phyloP scores from a whole-genome alignment of 495 filamentous ascomycete genomes.

The Polyplosphaeria fusca region DNA sequence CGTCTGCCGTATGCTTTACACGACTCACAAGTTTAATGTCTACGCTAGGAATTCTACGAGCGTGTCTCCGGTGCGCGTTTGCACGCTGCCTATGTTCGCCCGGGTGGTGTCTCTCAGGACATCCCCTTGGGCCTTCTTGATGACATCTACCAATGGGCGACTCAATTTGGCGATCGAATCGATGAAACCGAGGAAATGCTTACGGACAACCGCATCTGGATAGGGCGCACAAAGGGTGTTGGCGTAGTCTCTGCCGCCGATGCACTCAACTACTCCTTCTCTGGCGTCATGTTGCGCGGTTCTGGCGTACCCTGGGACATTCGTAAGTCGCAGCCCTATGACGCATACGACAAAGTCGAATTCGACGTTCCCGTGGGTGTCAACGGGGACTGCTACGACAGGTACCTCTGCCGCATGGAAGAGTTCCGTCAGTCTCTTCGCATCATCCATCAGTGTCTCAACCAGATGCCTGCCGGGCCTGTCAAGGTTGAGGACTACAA shows the following conservation, averaged over 20 bases:
- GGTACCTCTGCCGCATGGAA: constrained; percentile 99
- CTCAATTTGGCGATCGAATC: constrained; percentile 98
- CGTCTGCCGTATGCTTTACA: not conserved
- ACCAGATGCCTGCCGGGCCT: constrained; percentile 96
- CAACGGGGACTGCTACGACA: constrained; percentile 98
- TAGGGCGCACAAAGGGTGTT: constrained; percentile 81
- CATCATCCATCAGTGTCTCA: constrained; percentile 97
- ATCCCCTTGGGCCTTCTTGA: constrained; percentile 91
- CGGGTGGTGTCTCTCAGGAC: constrained; percentile 95
- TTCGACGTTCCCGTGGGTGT: constrained; percentile 96
- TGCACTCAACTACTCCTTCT: constrained; percentile 92
- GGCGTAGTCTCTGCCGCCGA: constrained; percentile 90
- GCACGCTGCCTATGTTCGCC: constrained; percentile 96
- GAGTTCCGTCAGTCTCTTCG: constrained; percentile 97
- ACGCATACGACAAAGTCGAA: constrained; percentile 95
- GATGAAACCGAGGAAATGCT: constrained; percentile 99
- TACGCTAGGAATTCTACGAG: constrained; percentile 92
- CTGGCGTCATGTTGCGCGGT: constrained; percentile 95
- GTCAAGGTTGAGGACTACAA: constrained; percentile 98
- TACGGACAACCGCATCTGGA: constrained; percentile 99
- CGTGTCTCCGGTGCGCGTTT: constrained; percentile 97
- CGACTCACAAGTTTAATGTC: not conserved
- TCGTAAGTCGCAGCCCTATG: constrained; percentile 91
- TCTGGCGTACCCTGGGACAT: constrained; percentile 98
- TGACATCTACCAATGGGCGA: constrained; percentile 99